A percentile compares a stretch with the other conserved stretches of the same genome.
These are phyloP conservation scores for Saksenaea vasiformis DNA, from an alignment of 371 early-diverging fungal species.

Conservation along the genomic window DNA sequence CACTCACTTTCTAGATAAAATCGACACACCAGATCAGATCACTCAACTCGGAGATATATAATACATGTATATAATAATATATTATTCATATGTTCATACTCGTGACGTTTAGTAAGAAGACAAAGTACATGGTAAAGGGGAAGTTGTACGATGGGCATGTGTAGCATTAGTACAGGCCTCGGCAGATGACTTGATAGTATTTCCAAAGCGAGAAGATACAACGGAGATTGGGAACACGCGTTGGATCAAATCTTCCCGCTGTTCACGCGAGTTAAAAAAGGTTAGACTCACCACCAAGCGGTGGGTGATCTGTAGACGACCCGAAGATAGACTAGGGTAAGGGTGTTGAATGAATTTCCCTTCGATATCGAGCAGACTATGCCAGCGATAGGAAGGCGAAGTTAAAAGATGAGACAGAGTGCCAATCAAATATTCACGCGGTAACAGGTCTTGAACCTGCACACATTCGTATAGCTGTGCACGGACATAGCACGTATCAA, in stretches of 20 bases:
- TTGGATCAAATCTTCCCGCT: not conserved
- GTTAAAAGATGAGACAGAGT: not conserved
- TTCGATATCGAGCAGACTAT: not conserved
- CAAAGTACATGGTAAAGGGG: not conserved
- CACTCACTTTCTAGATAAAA: conserved; percentile 12
- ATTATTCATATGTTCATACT: not conserved
- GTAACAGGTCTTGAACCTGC: not conserved
- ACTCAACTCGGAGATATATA: not conserved
- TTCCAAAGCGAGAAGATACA: too few species aligned
- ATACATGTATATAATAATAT: not conserved
- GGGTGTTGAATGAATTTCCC: not conserved
- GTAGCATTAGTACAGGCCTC: not conserved
- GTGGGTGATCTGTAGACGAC: not conserved
- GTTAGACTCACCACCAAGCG: not conserved
- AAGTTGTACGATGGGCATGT: not conserved
- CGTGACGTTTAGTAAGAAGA: not conserved
- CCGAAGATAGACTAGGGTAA: not conserved
- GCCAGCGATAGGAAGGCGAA: not conserved
- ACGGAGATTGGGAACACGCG: not conserved
- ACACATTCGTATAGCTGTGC: not conserved
- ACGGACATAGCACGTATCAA: not conserved
- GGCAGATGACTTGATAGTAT: too few species aligned
- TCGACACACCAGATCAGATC: conserved; percentile 22
- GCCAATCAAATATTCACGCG: not conserved
- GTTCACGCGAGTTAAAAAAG: not conserved